Evolutionary conservation across 768 basidiomycete genomes (phyloP).

Genomic region (Panellus pusillus): DNA sequence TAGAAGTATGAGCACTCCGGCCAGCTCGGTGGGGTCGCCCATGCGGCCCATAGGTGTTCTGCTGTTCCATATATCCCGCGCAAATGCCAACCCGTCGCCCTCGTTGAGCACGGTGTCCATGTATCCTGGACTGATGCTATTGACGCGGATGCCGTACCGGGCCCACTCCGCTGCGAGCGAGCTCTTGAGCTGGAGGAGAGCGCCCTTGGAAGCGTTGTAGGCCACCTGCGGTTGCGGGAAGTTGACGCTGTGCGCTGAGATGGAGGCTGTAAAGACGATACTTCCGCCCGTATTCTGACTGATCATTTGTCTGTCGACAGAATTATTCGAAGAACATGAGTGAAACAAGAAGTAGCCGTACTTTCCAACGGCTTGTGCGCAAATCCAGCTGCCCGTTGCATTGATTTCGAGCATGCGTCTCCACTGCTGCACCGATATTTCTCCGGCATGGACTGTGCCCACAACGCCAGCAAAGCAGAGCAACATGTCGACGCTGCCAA

Average conservation of each 20-base stretch:
- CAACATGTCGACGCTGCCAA: conserved; percentile 38
- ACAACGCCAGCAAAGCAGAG: conserved; percentile 47
- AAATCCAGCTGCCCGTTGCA: conserved; percentile 46
- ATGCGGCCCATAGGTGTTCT: conserved; percentile 45
- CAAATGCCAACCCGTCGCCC: conserved; percentile 31
- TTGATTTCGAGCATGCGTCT: conserved; percentile 40
- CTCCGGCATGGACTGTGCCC: conserved; percentile 31
- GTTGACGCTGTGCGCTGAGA: conserved; percentile 42
- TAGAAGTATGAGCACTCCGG: conserved; percentile 39
- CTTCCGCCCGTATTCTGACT: conserved; percentile 40
- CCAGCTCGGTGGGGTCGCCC: conserved; percentile 41
- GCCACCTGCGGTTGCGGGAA: conserved; percentile 43
- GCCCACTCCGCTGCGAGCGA: conserved; percentile 46
- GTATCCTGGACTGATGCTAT: conserved; percentile 44
- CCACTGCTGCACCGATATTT: conserved; percentile 35
- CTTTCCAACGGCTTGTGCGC: conserved; percentile 43
- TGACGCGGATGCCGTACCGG: conserved; percentile 41
- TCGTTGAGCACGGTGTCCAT: conserved; percentile 44
- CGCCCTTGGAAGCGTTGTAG: conserved; percentile 45
- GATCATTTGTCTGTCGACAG: conserved; percentile 38
- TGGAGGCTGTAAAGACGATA: conserved; percentile 43
- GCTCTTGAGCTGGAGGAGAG: conserved; percentile 37
- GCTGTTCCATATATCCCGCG: conserved; percentile 36
- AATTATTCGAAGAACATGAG: neutral
- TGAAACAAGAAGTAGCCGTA: conserved; percentile 12